These are phyloP conservation scores for Zygoascus meyerae DNA, from an alignment of 1,139 yeast species.

Conservation along the genomic window DNA sequence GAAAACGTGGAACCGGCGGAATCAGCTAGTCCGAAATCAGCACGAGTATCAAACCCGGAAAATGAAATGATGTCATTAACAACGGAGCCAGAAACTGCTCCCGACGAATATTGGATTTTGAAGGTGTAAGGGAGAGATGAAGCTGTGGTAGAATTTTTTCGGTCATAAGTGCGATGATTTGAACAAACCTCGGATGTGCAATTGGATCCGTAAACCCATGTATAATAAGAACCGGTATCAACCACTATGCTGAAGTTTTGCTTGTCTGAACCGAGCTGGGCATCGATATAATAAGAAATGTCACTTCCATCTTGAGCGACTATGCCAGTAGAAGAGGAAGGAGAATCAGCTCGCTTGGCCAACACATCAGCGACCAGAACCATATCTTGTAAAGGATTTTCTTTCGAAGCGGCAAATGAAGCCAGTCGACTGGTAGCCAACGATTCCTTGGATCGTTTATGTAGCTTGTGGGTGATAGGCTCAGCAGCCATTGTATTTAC, in stretches of 20 bases:
- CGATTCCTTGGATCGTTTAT: neutral
- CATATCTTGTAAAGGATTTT: constrained; percentile 12
- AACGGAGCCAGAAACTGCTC: constrained; percentile 49
- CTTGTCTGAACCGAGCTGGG: constrained; percentile 25
- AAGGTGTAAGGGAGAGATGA: constrained; percentile 32
- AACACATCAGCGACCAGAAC: constrained; percentile 19
- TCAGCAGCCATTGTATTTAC: no score
- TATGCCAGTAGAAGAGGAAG: constrained; percentile 16
- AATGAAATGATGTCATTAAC: constrained; percentile 39
- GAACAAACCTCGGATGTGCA: constrained; percentile 47
- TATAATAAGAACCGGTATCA: constrained; percentile 61
- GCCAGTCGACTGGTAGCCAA: constrained; percentile 7
- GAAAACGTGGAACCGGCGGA: constrained; percentile 50
- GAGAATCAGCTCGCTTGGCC: constrained; percentile 1
- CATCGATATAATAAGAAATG: constrained; percentile 28
- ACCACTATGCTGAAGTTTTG: constrained; percentile 46
- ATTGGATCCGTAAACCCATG: constrained; percentile 55
- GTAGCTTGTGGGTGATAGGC: constrained; percentile 7
- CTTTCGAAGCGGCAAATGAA: constrained; percentile 3
- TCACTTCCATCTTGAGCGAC: constrained; percentile 29
- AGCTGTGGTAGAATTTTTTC: constrained; percentile 21
- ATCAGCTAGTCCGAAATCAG: constrained; percentile 50
- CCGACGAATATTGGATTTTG: constrained; percentile 48
- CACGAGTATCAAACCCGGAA: constrained; percentile 41
- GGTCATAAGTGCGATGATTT: constrained; percentile 33